phyloP scores from a whole-genome alignment of 2,329 filamentous ascomycete species.

The Ophiostoma sp. region DNA sequence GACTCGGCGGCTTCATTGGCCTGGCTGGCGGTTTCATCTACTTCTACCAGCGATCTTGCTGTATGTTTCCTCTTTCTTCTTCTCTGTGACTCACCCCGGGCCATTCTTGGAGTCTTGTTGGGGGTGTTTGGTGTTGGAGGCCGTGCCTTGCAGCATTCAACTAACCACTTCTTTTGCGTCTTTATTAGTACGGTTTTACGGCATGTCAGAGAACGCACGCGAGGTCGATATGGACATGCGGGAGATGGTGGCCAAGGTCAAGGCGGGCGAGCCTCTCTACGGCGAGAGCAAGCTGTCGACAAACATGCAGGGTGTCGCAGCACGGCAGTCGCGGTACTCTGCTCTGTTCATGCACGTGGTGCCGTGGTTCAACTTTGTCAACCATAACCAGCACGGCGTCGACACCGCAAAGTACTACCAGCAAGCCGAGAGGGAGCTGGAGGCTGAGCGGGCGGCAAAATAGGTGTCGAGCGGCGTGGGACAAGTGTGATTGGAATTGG shows the following conservation, averaged over 20 bases:
- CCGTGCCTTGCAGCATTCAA: neutral
- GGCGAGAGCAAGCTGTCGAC: slow-evolving; percentile 75
- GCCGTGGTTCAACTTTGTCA: slow-evolving; percentile 98
- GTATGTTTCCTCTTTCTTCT: slow-evolving; percentile 57
- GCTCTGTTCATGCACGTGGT: slow-evolving; percentile 80
- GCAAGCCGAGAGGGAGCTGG: slow-evolving; percentile 90
- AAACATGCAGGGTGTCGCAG: slow-evolving; percentile 91
- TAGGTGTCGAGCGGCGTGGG: neutral
- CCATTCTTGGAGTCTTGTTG: too few species aligned
- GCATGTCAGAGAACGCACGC: slow-evolving; percentile 85
- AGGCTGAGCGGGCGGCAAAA: slow-evolving; percentile 60
- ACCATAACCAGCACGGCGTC: slow-evolving; percentile 92
- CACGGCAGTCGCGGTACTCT: slow-evolving; percentile 89
- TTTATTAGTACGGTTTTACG: slow-evolving; percentile 84
- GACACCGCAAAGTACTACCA: slow-evolving; percentile 98
- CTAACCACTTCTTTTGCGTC: slow-evolving; percentile 1
- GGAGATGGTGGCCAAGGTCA: slow-evolving; percentile 97
- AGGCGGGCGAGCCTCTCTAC: slow-evolving; percentile 86
- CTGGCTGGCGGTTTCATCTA: slow-evolving; percentile 76
- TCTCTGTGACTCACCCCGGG: too few species aligned
- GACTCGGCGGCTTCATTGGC: slow-evolving; percentile 72
- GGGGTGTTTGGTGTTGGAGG: neutral
- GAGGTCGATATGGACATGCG: slow-evolving; percentile 96
- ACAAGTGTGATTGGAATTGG: neutral
- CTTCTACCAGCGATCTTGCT: slow-evolving; percentile 78